Conservation (phyloP, 352 stramenopile species). For the Sclerospora graminicola region DNA sequence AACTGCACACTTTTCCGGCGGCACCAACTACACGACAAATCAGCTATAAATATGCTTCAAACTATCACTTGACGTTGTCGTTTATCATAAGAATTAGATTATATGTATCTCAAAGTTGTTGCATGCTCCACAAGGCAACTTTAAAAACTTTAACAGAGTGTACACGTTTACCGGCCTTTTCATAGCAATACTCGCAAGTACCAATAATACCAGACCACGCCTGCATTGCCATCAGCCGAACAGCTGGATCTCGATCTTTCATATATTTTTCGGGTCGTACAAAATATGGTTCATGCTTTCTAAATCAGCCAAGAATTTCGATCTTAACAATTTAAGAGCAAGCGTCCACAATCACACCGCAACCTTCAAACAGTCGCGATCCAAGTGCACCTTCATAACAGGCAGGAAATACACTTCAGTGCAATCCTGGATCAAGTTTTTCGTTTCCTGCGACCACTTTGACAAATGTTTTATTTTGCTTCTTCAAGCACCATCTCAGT, state of each 20-base stretch:
- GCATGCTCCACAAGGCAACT: too few relatives aligned
- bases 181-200: conserved; percentile 30
- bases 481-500: conserved; percentile 50
- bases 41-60: too few relatives aligned
- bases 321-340: conserved; percentile 34
- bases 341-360: conserved; percentile 49
- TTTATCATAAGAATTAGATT: too few relatives aligned
- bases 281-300: conserved; percentile 39
- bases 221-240: conserved; percentile 43
- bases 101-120: too few relatives aligned
- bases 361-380: conserved; percentile 26
- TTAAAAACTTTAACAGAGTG: too few relatives aligned
- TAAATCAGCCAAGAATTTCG: conserved; percentile 28
- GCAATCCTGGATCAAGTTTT: conserved; percentile 25
- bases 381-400: conserved; percentile 44
- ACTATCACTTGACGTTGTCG: too few relatives aligned
- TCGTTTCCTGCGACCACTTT: conserved; percentile 25
- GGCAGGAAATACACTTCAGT: conserved; percentile 40
- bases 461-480: conserved; percentile 17
- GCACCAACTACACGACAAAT: too few relatives aligned
- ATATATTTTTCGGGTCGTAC: conserved; percentile 46
- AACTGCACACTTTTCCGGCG: too few relatives aligned
- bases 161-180: too few relatives aligned
- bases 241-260: conserved; percentile 29
- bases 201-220: conserved; percentile 41